Evolutionary conservation across 2,329 filamentous ascomycete species (phyloP), one percentile per base, ranked within the genome.

Genomic region (Zelopaecilomyces penicillatus): DNA sequence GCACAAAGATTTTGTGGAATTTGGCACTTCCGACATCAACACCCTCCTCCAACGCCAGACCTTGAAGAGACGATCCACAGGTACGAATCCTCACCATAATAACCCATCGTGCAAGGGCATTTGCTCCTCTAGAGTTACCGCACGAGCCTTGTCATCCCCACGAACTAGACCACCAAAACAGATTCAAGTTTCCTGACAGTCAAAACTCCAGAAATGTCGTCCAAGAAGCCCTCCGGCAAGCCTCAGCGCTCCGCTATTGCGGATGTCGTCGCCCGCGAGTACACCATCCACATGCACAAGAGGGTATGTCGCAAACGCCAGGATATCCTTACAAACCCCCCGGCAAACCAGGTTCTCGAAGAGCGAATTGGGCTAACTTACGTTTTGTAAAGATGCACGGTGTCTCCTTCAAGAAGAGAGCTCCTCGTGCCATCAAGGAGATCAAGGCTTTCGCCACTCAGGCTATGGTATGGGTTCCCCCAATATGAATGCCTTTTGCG

Each of bases 261-360:
- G 74, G 91, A 98, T 76, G 94, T 98, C 69, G 91, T 98, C 73
- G 85, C 93, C 66, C 88, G 93, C 82, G 94, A 98, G 81, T 98
- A 98, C 84, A 98, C 93, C 74, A 97, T 98, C 78, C 91, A 98
- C 83, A 78, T 98, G 65, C 93, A 98, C 87, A 97, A 95, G 87
- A 86, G 91, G 57, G 65, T 68, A 66, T 47, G 64, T 67, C 51
- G 11, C 38, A 54, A 39, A 54, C 42, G 36, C 37, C 35, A 30
- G 32, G 32, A 31, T 38, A 12, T 42, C 33, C 19, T 19, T 19
- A 19, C 19, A 34, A 12, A 34, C 32, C 32, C 32, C 12, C 37
- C 28, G 38, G 31, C 9, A 12, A 39, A 30, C 45, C 30, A 30
- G 41, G 47, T 9, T 34, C 8, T 12, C 12, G 48, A 51, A 54